A percentile compares a stretch with the other conserved stretches of the same genome.
phyloP scores from a whole-genome alignment of 805 yeast species.

The Geotrichum ghanense region DNA sequence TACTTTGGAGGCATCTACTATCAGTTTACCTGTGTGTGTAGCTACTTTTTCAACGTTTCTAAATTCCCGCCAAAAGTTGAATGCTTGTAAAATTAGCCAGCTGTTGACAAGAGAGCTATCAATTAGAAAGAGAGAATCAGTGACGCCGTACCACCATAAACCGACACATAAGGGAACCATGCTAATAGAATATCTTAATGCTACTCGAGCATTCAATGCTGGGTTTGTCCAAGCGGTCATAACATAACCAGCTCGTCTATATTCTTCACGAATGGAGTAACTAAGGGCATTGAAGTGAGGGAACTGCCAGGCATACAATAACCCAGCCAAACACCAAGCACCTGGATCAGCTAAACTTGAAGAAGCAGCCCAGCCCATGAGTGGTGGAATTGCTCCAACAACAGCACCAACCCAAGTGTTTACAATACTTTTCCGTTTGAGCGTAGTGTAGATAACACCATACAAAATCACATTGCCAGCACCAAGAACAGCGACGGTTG shows the following conservation, averaged over 20 bases:
- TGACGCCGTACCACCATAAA: slow-evolving; percentile 61
- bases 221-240: slow-evolving; percentile 96
- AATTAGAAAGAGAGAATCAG: slow-evolving; percentile 69
- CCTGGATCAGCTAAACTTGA: slow-evolving; percentile 61
- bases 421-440: slow-evolving; percentile 71
- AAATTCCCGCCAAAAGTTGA: slow-evolving; percentile 79
- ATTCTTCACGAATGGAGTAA: slow-evolving; percentile 79
- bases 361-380: slow-evolving; percentile 99
- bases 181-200: slow-evolving; percentile 75
- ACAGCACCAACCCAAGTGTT: slow-evolving; percentile 98
- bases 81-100: slow-evolving; percentile 76
- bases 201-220: slow-evolving; percentile 81
- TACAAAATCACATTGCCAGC: slow-evolving; percentile 68
- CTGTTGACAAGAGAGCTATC: slow-evolving; percentile 77
- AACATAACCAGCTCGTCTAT: slow-evolving; percentile 88
- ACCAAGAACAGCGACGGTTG: slow-evolving; percentile 76
- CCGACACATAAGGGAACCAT: slow-evolving; percentile 94
- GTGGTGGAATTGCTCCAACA: slow-evolving; percentile 98
- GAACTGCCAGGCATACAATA: slow-evolving; percentile 95
- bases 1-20: slow-evolving; percentile 5
- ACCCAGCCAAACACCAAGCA: slow-evolving; percentile 86
- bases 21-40: slow-evolving; percentile 4
- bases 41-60: slow-evolving; percentile 22
- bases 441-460: slow-evolving; percentile 83
- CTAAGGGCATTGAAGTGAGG: slow-evolving; percentile 93